phyloP scores from a whole-genome alignment of 148 eudicot genomes.

The Nepenthes gracilis region DNA sequence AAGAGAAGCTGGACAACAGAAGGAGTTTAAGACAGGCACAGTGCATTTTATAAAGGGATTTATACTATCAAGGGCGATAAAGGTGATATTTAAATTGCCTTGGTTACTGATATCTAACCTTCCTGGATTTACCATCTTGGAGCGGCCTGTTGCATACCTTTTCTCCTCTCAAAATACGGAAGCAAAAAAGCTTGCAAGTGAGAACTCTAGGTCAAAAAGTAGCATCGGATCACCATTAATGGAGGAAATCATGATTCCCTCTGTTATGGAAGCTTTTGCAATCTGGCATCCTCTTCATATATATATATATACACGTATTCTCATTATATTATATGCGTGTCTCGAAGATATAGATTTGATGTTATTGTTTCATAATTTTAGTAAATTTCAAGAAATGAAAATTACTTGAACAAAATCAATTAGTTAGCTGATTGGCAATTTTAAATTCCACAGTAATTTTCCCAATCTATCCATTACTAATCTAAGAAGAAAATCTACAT shows the following conservation, averaged over 20 bases:
- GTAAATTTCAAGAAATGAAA: no score
- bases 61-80: slow-evolving; percentile 5
- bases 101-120: slow-evolving; percentile 15
- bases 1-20: slow-evolving; percentile 7
- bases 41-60: background rate
- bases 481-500: no score
- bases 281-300: slow-evolving; percentile 9
- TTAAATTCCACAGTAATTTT: no score
- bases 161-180: slow-evolving; percentile 10
- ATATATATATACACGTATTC: no score
- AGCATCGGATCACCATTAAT: slow-evolving; percentile 12
- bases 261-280: slow-evolving; percentile 16
- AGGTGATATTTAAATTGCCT: slow-evolving; percentile 14
- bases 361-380: no score
- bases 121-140: slow-evolving; percentile 20
- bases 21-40: background rate
- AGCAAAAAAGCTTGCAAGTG: slow-evolving; percentile 5
- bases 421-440: no score
- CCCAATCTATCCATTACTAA: no score
- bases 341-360: no score
- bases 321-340: no score
- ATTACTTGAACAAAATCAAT: no score
- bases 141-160: slow-evolving; percentile 10
- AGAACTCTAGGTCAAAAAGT: background rate
- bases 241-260: slow-evolving; percentile 28